phyloP scores from a whole-genome alignment of 495 filamentous ascomycete species.

The Aspergillus taichungensis region DNA sequence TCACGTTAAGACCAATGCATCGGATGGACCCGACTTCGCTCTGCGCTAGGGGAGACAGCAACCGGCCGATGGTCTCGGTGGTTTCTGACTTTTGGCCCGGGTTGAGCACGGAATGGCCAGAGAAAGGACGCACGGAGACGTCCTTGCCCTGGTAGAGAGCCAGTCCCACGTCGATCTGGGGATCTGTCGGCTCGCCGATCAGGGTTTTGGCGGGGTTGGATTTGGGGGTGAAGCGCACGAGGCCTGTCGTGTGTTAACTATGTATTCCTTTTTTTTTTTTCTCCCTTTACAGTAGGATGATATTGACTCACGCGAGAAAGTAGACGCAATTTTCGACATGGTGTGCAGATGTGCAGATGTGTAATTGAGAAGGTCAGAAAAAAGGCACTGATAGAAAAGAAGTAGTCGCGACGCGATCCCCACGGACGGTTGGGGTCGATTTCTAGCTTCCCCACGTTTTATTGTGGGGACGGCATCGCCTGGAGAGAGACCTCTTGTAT shows the following conservation, averaged over 20 bases:
- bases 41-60: conserved; percentile 48
- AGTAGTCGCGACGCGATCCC: background rate
- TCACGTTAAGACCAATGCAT: conserved; percentile 68
- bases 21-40: conserved; percentile 43
- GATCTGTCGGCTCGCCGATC: conserved; percentile 49
- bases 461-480: conserved; percentile 8
- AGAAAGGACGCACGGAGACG: conserved; percentile 45
- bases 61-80: conserved; percentile 40
- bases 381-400: background rate
- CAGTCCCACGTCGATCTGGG: conserved; percentile 44
- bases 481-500: background rate
- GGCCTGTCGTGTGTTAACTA: conserved; percentile 29
- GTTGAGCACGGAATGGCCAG: conserved; percentile 45
- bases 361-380: background rate
- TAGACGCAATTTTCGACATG: conserved; percentile 37
- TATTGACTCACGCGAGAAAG: conserved; percentile 31
- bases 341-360: background rate
- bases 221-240: conserved; percentile 52
- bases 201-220: conserved; percentile 40
- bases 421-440: conserved; percentile 11
- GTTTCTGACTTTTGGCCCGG: conserved; percentile 39
- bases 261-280: no score
- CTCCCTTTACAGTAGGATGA: background rate
- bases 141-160: conserved; percentile 46
- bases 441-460: conserved; percentile 7